phyloP scores from a whole-genome alignment of 345 rosid genomes.

The Lumnitzera racemosa region DNA sequence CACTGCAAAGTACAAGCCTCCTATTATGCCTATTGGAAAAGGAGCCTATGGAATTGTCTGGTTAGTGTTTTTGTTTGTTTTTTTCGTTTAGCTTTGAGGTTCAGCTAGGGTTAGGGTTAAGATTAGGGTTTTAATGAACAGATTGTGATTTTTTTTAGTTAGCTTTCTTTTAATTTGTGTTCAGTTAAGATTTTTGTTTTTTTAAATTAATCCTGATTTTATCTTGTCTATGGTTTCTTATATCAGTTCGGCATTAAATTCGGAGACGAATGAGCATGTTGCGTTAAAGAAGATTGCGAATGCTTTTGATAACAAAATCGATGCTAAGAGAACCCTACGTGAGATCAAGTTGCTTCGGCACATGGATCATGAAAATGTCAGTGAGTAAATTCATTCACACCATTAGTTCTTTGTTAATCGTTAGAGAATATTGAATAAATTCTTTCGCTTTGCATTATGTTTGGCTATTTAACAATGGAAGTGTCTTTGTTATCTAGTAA shows the following conservation, averaged over 20 bases:
- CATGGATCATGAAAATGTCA: conserved; percentile 90
- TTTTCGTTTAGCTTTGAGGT: neutral
- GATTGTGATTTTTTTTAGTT: neutral
- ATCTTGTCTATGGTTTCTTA: neutral
- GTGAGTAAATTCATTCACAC: conserved; percentile 32
- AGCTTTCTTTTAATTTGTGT: neutral
- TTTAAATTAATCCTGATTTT: neutral
- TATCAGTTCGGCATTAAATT: conserved; percentile 60
- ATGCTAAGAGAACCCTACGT: conserved; percentile 91
- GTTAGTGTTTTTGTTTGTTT: conserved; percentile 22
- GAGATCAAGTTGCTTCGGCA: conserved; percentile 97
- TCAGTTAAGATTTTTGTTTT: neutral
- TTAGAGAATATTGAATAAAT: neutral
- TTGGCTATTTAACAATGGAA: no score
- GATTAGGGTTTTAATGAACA: neutral
- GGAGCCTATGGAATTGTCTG: conserved; percentile 99
- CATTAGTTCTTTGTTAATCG: neutral
- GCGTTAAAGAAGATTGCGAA: conserved; percentile 84
- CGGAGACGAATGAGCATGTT: conserved; percentile 71
- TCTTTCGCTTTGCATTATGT: no score
- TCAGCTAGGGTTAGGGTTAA: neutral
- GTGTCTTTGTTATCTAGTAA: no score
- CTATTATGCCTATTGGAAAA: conserved; percentile 97
- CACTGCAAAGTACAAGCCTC: conserved; percentile 94
- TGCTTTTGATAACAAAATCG: conserved; percentile 71